A percentile compares a stretch with the other conserved stretches of the same genome.
Evolutionary conservation across 345 rosid species (phyloP).

Genomic region (Cardamine resedifolia): DNA sequence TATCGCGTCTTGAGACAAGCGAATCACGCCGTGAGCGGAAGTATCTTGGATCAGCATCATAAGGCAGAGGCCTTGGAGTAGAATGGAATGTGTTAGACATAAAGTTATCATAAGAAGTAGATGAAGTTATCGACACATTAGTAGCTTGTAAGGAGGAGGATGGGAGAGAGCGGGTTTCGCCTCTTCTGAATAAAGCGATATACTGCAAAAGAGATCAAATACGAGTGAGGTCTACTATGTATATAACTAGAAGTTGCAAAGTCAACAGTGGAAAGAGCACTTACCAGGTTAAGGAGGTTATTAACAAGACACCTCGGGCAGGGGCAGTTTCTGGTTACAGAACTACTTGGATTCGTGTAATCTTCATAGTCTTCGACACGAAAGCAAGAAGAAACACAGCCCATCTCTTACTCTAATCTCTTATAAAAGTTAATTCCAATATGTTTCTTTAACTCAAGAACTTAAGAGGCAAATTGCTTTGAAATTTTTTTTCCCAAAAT

Average conservation of each 20-base stretch:
- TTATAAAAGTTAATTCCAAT: conserved; percentile 15
- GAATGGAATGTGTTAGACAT: conserved; percentile 73
- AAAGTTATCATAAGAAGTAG: conserved; percentile 71
- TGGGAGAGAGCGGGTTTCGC: conserved; percentile 71
- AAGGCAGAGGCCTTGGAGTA: conserved; percentile 98
- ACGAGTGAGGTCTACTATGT: not conserved
- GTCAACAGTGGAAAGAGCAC: conserved; percentile 14
- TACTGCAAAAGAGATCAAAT: conserved; percentile 50
- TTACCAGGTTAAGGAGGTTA: conserved; percentile 67
- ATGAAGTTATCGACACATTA: conserved; percentile 60
- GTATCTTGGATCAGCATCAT: conserved; percentile 73
- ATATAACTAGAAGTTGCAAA: not conserved
- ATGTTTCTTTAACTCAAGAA: conserved; percentile 7
- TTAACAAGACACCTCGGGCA: conserved; percentile 75
- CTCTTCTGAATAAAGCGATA: conserved; percentile 66
- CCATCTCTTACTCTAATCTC: conserved; percentile 54
- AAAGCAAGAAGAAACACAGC: conserved; percentile 84
- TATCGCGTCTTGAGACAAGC: conserved; percentile 69
- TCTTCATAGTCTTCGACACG: conserved; percentile 61
- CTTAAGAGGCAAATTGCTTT: conserved; percentile 27
- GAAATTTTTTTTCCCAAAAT: not conserved
- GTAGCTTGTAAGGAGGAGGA: conserved; percentile 70
- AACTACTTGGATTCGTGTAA: conserved; percentile 60
- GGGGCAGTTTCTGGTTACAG: conserved; percentile 61
- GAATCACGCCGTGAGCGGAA: conserved; percentile 57